Evolutionary conservation across 2,329 filamentous ascomycete species (phyloP), one percentile per base, ranked within the genome.

Genomic region (Colletotrichum sansevieriae): DNA sequence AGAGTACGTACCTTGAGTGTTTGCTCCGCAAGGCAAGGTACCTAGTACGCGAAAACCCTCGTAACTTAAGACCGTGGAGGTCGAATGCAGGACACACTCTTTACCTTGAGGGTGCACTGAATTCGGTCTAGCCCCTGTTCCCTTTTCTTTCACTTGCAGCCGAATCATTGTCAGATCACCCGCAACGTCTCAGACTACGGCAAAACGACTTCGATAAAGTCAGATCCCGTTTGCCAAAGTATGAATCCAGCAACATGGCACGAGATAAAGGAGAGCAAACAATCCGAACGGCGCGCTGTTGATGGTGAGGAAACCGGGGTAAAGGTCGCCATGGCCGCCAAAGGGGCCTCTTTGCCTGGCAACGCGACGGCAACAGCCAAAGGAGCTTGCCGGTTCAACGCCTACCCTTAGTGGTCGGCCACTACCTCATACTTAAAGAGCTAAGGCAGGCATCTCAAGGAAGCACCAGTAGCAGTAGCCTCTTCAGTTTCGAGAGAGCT

Each of bases 131-230:
- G 22, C 41, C 54, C 15, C 29, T 47, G 60, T 37, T 49, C 51
- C 35, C 60, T 57, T 65, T 54, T 33, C 46, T 37, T 22, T 64
- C 20, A 41, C 60, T 64, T 58, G 52, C 60, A 62, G 43, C 25
- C 46, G 56, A 65, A 44, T 54, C 46, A 49, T 52, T 46, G 65
- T 9, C 46, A 59, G 65, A 58, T 65, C 62, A 65, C 62, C 22
- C 35, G 15, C 41, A 60, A 47, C 37, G 57, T 68, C 65, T 68
- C 49, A 56, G 62, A 60, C 65, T 51, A 68, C 59, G 47, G 62
- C 47, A 35, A 54, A 60, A 65, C 47, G 33, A 51, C 43, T 59
- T 43, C 41, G 56, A 65, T 59, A 60, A 60, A 65, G 47, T 65
- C 55, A 68, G 55, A 60, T 49, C 60, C 62, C 62, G 55, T 68